Base-by-base conservation (phyloP, 805 yeast species). In the Candida glaebosa region DNA sequence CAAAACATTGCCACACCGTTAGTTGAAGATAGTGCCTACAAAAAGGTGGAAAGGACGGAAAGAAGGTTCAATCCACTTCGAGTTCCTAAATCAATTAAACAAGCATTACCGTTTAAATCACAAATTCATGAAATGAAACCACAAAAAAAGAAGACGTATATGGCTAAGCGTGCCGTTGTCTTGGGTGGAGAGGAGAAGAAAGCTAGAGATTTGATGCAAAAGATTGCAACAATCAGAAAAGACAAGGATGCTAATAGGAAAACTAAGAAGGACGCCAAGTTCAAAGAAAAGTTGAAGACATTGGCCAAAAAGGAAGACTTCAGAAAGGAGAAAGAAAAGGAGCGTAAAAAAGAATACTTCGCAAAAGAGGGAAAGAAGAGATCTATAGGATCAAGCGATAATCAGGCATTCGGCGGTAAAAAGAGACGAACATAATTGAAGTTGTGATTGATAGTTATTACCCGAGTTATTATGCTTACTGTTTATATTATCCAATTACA, bases 111-210 rank as follows among this genome's bases (percentile, higher is more conserved):
- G 30, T 93, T 87, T 73, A 85, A 84, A 57, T 87, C 97, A 9
- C 98, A 93, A 71, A 78, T 90, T 37, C 85, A 82, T 50, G 78
- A 79, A 54, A 85, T 87, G 93, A 85, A 83, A 61, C 95, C 96
- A 19, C 93, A 86, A 63, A 81, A 77, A 71, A 83, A 84, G 64
- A 74, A 78, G 56, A 82, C 96, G 0, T 93, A 91, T 58, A 60
- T 84, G 78, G 66, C 71, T 41, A 93, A 89, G 71, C 81, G 99
- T 57, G 99, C 99, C 1, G 97, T 93, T 40, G 93, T 93, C 5
- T 67, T 90, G 31, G 86, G 82, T 32, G 96, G 95, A 12, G 96
- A 87, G 39, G 98, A 91, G 65, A 88, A 87, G 82, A 86, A 87
- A 69, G 90, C 95, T 24, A 78, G 97, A 52, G 83, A 88, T 26